A percentile compares a stretch with the other conserved stretches of the same genome.
Evolutionary conservation across 306 rosid genomes (phyloP).

Genomic region (Casuarina glauca): DNA sequence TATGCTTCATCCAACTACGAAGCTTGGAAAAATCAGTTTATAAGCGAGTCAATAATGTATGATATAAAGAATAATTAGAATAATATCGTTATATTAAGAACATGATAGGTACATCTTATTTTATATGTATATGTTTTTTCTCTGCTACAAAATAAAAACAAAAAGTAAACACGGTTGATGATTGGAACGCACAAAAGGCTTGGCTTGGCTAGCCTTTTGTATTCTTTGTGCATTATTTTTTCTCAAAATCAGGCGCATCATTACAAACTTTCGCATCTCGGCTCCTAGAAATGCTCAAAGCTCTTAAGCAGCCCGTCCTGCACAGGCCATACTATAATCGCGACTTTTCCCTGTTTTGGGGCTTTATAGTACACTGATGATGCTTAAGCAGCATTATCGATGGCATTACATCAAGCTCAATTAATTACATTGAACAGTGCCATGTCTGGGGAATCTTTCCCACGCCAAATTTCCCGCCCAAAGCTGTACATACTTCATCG

Average conservation of each 20-base stretch:
- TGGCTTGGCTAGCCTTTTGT: too few relatives aligned
- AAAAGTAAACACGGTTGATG: too few relatives aligned
- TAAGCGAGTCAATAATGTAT: too few relatives aligned
- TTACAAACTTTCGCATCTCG: conserved; percentile 15
- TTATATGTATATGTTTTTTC: too few relatives aligned
- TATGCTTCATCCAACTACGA: too few relatives aligned
- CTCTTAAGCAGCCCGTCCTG: not conserved
- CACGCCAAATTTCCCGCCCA: conserved; percentile 28
- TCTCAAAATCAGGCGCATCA: not conserved
- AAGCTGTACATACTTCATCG: not conserved
- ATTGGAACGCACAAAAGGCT: too few relatives aligned
- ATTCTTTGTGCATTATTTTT: not conserved
- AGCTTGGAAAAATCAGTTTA: too few relatives aligned
- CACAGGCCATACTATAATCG: not conserved
- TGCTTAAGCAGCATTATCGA: not conserved
- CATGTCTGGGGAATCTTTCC: not conserved
- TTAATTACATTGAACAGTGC: conserved; percentile 17
- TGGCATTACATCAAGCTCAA: conserved; percentile 5
- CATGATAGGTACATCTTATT: too few relatives aligned
- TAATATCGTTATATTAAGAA: too few relatives aligned
- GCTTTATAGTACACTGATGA: conserved; percentile 19
- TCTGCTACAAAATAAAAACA: too few relatives aligned
- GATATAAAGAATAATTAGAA: too few relatives aligned
- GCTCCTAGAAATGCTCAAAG: conserved; percentile 15
- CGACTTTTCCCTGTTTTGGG: conserved; percentile 17